Evolutionary conservation across 176 grass and related monocot genomes (phyloP).

Genomic region (Hyparrhenia diplandra): DNA sequence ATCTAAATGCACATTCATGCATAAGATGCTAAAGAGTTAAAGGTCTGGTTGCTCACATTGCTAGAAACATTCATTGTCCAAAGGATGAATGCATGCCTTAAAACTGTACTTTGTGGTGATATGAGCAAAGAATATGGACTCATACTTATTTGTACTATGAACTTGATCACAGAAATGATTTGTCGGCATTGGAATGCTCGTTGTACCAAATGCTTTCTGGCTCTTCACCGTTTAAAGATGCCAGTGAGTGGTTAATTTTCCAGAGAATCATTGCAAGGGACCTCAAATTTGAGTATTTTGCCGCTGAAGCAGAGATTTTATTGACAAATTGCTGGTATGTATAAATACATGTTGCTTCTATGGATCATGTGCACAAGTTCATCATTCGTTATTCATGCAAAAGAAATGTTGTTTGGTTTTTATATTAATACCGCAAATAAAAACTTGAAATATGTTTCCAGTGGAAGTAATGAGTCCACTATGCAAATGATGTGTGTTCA

Average conservation of each 20-base stretch:
- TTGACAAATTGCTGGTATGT: slow-evolving; percentile 89
- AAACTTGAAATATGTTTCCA: neutral
- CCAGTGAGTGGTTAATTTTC: slow-evolving; percentile 94
- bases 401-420: neutral
- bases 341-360: neutral
- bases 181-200: slow-evolving; percentile 92
- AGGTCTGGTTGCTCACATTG: neutral
- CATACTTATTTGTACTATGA: slow-evolving; percentile 10
- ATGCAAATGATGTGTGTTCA: neutral
- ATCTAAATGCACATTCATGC: neutral
- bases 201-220: slow-evolving; percentile 99
- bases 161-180: slow-evolving; percentile 78
- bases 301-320: slow-evolving; percentile 74
- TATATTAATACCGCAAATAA: neutral
- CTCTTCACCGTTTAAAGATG: slow-evolving; percentile 94
- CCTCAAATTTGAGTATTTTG: slow-evolving; percentile 81
- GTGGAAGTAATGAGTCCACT: neutral
- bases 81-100: neutral
- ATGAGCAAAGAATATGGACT: neutral
- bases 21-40: slow-evolving; percentile 15
- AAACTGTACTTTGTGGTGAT: slow-evolving; percentile 4
- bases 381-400: neutral
- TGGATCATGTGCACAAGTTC: neutral
- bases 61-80: neutral
- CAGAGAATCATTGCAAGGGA: slow-evolving; percentile 92